Base-by-base conservation (phyloP, 2,329 filamentous ascomycete genomes). In the Pleoardoris graminearum region DNA sequence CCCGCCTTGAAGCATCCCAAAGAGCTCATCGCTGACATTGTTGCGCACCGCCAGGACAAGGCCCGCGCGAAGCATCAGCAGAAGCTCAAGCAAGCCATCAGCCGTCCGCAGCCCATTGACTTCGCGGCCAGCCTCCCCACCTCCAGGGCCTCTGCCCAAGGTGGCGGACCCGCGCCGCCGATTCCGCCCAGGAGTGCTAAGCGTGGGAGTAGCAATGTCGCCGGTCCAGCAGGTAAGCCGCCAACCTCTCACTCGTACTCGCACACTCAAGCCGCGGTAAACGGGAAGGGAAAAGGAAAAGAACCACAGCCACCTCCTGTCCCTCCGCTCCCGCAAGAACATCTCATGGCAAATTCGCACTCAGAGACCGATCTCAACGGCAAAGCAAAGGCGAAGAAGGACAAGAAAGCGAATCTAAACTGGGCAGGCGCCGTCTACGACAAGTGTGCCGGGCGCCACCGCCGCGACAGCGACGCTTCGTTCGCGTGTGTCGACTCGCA, bases 41-140 rank as follows among this genome's bases (percentile, higher is more conserved):
- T n/a, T 3, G 8, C 44, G 12, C 32, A 4, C 7, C 7, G 33
- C 6, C 25, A 25, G 23, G 21, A 29, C 14, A 43, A 23, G 25
- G 21, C 17, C 11, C 32, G 11, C 21, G 10, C 16, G 12, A 48
- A 48, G 22, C 29, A 48, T 12, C 23, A 36, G 7, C n/a, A 53
- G 7, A 50, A 49, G 4, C 36, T 66, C 4, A 69, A 70, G 44
- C 44, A 58, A 2, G 59, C 60, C 11, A 69, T 71, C 14, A 68
- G 65, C 6, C 43, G 39, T 4, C 63, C 63, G 1, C 32, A 48
- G 1, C 63, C 62, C 3, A 51, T 65, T 12, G 44, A 16, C 14
- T 16, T 36, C n/a, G 14, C 5, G 3, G 57, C 57, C n/a, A n/a
- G n/a, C n/a, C n/a, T n/a, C n/a, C n/a, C n/a, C n/a, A n/a, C n/a